Evolutionary conservation across 2,329 filamentous ascomycete species (phyloP), one percentile per base, ranked within the genome.

Genomic region (Clonostachys solani): DNA sequence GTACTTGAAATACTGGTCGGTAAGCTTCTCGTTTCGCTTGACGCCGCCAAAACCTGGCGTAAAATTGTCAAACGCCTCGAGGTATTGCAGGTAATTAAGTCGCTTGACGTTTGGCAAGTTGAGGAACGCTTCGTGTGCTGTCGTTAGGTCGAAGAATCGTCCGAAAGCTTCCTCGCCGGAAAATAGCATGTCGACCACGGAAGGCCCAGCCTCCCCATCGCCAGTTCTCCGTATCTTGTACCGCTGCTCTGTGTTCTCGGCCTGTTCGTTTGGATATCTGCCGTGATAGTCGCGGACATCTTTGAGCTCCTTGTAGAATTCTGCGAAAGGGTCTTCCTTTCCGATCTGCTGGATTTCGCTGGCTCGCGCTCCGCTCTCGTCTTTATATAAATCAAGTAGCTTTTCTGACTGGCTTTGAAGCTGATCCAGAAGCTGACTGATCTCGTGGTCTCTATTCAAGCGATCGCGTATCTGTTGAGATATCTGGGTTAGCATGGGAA

Each of bases 151-250:
- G 59, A 99, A 88, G 67, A 89, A 99, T 56, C 90, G 87, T 40
- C 94, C 94, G 59, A 87, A 96, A 0, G 86, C 87, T 66, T 99
- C 94, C 67, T 99, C 95, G 51, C 94, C 94, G 0, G 91, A 95
- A 67, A 99, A 99, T 74, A 97, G 87, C 49, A 83, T 83, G 61
- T 97, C 92, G 43, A 96, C 85, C 45, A 92, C 82, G 40, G 81
- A 82, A 5, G 79, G 75, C 47, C 80, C 66, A 2, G 77, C 72
- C 42, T 86, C 81, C 53, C 86, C 84, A 40, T 83, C 83, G 12
- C 77, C 78, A 40, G 77, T 72, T 49, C 78, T 81, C 60, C 83
- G 78, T 42, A 70, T 78, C 65, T 91, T 90, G 73, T 99, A 99
- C 35, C 92, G 88, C 56, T 86, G 83, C 70, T 99, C 95, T 13